Conservation (phyloP, 2,329 filamentous ascomycete species). For the Truncatella angustata region DNA sequence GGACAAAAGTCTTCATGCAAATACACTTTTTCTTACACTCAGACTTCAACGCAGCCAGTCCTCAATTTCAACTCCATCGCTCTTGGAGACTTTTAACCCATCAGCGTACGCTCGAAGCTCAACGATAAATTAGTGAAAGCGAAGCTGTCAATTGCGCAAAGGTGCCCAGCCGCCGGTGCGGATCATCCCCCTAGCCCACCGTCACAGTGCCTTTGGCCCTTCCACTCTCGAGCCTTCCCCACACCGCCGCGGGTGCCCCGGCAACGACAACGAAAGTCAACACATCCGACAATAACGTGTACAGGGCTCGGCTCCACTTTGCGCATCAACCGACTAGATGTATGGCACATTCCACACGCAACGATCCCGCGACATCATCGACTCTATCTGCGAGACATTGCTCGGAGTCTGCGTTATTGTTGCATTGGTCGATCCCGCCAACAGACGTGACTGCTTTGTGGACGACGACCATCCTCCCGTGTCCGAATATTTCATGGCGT, state of each 20-base stretch:
- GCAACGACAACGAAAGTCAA: conserved; percentile 1
- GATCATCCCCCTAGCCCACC: not conserved
- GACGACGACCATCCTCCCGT: not conserved
- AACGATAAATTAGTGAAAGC: too few species aligned
- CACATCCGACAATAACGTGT: not conserved
- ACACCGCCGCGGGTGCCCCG: not conserved
- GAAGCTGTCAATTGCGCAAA: too few species aligned
- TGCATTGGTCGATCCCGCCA: not conserved
- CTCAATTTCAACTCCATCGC: too few species aligned
- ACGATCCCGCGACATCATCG: conserved; percentile 22
- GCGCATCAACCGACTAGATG: not conserved
- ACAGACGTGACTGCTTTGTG: not conserved
- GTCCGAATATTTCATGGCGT: conserved; percentile 21
- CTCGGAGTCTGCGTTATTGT: conserved; percentile 1
- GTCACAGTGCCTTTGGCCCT: not conserved
- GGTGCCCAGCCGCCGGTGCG: too few species aligned
- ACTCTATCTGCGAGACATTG: conserved; percentile 14
- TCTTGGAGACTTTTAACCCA: too few species aligned
- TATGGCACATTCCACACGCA: conserved; percentile 23
- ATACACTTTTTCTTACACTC: too few species aligned
- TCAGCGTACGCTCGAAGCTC: too few species aligned
- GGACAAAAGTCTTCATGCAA: too few species aligned
- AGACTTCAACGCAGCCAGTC: too few species aligned
- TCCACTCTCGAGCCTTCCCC: not conserved
- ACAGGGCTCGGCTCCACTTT: not conserved